Evolutionary conservation across 176 grass and related monocot species (phyloP).

Genomic region (Eragrostis curvula): DNA sequence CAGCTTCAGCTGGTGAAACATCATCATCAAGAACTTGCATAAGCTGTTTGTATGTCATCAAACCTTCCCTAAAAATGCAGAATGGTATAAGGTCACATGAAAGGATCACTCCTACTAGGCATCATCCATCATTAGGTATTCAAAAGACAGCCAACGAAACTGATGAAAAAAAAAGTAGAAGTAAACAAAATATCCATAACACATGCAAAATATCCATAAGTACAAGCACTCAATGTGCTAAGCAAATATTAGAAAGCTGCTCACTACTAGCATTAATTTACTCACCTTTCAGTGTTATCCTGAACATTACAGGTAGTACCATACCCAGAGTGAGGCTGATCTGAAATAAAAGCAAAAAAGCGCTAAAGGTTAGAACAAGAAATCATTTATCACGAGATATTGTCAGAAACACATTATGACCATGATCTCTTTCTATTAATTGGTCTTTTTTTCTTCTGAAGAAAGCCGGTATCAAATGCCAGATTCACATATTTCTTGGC

Average conservation of each 20-base stretch:
- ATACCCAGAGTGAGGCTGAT: constrained; percentile 61
- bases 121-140: background rate
- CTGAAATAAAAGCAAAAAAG: constrained; percentile 47
- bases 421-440: constrained; percentile 3
- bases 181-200: background rate
- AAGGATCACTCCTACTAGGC: background rate
- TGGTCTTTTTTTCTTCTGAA: constrained; percentile 12
- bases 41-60: constrained; percentile 92
- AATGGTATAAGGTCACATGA: constrained; percentile 25
- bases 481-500: background rate
- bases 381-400: background rate
- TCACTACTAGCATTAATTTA: background rate
- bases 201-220: background rate
- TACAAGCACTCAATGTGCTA: constrained; percentile 20
- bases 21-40: constrained; percentile 88
- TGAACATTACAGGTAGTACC: constrained; percentile 54
- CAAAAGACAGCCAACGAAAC: background rate
- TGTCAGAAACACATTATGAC: background rate
- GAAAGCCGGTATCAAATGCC: constrained; percentile 19
- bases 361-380: constrained; percentile 3
- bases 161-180: background rate
- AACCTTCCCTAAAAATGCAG: constrained; percentile 65
- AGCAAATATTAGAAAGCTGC: constrained; percentile 13
- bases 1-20: constrained; percentile 81
- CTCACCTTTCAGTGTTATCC: constrained; percentile 62